These are phyloP conservation scores for Alternaria gansuensis DNA, from an alignment of 2,329 filamentous ascomycete species.

Conservation along the genomic window DNA sequence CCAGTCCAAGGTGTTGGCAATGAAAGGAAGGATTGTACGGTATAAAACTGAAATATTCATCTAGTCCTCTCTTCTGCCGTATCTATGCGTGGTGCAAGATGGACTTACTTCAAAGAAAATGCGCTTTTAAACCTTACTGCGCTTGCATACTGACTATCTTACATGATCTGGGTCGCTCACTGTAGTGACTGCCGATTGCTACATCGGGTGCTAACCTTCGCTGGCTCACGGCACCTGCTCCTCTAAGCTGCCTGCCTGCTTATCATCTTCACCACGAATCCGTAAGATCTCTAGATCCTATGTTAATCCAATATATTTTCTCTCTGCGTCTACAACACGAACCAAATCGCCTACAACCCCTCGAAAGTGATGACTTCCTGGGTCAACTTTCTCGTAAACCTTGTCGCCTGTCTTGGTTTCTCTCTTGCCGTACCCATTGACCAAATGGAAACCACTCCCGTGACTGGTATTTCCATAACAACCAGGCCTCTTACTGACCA, in stretches of 20 bases:
- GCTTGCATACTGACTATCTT: neutral
- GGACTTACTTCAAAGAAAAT: neutral
- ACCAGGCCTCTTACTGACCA: neutral
- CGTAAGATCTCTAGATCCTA: neutral
- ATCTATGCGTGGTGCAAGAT: too few species aligned
- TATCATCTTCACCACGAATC: neutral
- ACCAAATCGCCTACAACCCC: too few species aligned
- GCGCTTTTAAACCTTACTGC: neutral
- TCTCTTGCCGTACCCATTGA: constrained; percentile 4
- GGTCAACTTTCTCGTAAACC: neutral
- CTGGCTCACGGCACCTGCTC: neutral
- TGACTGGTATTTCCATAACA: neutral
- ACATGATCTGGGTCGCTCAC: neutral
- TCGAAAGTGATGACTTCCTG: neutral
- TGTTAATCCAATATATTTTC: neutral
- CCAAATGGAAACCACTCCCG: neutral
- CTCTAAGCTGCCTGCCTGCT: neutral
- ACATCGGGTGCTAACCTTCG: neutral
- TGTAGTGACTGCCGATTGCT: neutral
- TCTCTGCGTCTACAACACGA: neutral
- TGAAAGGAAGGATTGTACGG: neutral
- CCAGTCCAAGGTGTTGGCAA: neutral
- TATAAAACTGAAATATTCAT: neutral
- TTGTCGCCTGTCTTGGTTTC: neutral
- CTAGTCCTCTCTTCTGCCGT: neutral